Conservation (phyloP, 2,329 filamentous ascomycete species). For the Dactylella cylindrospora region DNA sequence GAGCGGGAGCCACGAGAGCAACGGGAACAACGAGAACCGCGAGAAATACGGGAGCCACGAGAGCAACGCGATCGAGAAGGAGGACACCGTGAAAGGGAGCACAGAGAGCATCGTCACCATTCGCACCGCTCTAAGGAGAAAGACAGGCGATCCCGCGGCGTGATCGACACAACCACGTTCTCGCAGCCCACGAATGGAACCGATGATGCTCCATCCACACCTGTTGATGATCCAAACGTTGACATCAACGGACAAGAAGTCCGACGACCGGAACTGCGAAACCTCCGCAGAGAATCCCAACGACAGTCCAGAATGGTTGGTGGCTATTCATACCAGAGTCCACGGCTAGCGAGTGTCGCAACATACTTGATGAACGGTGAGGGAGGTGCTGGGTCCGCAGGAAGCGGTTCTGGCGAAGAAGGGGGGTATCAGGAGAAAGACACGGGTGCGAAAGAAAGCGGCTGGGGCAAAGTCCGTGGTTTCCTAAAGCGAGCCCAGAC, state of each 20-base stretch:
- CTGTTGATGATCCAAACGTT: slow-evolving; percentile 23
- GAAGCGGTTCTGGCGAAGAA: slow-evolving; percentile 35
- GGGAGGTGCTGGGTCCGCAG: slow-evolving; percentile 24
- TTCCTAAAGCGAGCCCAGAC: slow-evolving; percentile 31
- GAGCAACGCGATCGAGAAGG: slow-evolving; percentile 9
- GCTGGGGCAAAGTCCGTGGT: slow-evolving; percentile 42
- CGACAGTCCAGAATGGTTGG: slow-evolving; percentile 42
- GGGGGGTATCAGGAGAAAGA: slow-evolving; percentile 2
- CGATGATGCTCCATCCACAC: slow-evolving; percentile 32
- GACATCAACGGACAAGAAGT: slow-evolving; percentile 25
- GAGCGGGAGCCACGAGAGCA: slow-evolving; percentile 21
- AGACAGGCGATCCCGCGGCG: slow-evolving; percentile 15
- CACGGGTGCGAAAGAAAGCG: slow-evolving; percentile 1
- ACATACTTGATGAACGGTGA: slow-evolving; percentile 23
- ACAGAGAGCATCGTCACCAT: slow-evolving; percentile 9
- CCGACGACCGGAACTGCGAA: slow-evolving; percentile 24
- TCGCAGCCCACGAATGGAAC: slow-evolving; percentile 31
- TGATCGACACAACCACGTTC: slow-evolving; percentile 25
- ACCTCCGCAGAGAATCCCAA: slow-evolving; percentile 25
- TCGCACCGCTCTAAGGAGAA: slow-evolving; percentile 13
- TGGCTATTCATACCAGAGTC: slow-evolving; percentile 38
- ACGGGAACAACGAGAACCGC: slow-evolving; percentile 7
- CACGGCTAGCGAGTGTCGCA: slow-evolving; percentile 34
- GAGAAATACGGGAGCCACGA: slow-evolving; percentile 20
- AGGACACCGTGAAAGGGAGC: slow-evolving; percentile 12